Evolutionary conservation across 495 filamentous ascomycete species (phyloP).

Genomic region (Daldinia grandis): DNA sequence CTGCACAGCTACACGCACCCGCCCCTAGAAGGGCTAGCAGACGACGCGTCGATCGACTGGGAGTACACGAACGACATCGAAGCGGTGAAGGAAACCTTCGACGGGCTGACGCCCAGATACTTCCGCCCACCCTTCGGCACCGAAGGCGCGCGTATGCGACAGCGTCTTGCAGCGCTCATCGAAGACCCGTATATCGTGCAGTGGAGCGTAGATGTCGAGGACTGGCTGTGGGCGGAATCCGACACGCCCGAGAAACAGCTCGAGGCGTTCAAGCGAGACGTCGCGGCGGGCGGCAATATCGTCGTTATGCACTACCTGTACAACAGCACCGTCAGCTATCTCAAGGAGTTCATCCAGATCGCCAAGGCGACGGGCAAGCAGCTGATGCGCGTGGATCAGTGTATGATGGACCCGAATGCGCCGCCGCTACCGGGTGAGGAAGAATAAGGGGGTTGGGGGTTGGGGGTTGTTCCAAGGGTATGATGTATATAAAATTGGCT

Average conservation of each 20-base stretch:
- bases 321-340: conserved; percentile 70
- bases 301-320: conserved; percentile 82
- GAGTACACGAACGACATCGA: conserved; percentile 71
- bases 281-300: conserved; percentile 72
- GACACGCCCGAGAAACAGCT: conserved; percentile 77
- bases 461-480: not conserved
- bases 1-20: conserved; percentile 79
- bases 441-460: not conserved
- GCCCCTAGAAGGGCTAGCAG: conserved; percentile 71
- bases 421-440: conserved; percentile 59
- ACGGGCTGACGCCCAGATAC: conserved; percentile 57
- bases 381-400: conserved; percentile 83
- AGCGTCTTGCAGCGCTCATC: conserved; percentile 65
- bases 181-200: conserved; percentile 64
- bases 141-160: conserved; percentile 74
- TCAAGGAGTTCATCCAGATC: conserved; percentile 73
- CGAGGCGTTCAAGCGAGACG: conserved; percentile 74
- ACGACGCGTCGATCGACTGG: conserved; percentile 69
- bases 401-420: conserved; percentile 73
- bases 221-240: conserved; percentile 76
- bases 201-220: conserved; percentile 82
- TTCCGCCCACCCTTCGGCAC: conserved; percentile 83
- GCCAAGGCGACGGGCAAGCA: conserved; percentile 71
- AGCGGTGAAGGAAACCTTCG: conserved; percentile 62
- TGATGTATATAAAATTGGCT: not conserved